Base-by-base conservation (phyloP, 2,329 filamentous ascomycete genomes). In the Arachnopeziza araneosa region DNA sequence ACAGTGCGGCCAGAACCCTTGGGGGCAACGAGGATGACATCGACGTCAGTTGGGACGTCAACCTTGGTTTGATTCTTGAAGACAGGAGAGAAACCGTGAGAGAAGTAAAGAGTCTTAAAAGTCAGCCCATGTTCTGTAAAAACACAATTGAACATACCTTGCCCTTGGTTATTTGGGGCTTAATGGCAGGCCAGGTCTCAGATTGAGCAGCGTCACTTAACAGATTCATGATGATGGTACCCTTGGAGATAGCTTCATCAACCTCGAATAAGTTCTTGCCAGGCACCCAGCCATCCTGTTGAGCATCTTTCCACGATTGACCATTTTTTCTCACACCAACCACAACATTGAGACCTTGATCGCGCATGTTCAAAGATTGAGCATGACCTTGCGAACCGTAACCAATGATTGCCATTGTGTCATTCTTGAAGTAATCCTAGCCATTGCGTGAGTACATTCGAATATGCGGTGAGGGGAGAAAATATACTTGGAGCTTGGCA, bases 21-120 rank as follows among this genome's bases (percentile, higher is more conserved):
- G 81, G 95, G 95, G 69, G 95, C 95, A 74, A 96, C 93, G 76
- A 99, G 93, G 85, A 99, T 99, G 78, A 99, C 95, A 78, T 99
- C 95, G 76, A 99, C 90, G 81, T 98, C 90, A 69, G 78, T 85
- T 79, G 95, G 95, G 66, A 97, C 91, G 66, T 99, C 95, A 76
- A 99, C 95, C 80, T 97, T 96, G 85, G 95, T 99, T 76, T 95
- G 88, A 78, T 96, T 89, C 85, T 97, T 97, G 91, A 99, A 99
- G 80, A 99, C 93, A 76, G 95, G 95, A 66, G 95, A 98, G 90
- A 99, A 99, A 75, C 95, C 95, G 87, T 99, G 95, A 71, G 95
- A 98, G 87, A 99, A 99, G 89, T 99, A 99, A 71, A 99, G 91
- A 64, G 95, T 99, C 93, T n/a, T 95, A 50, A 55, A 24, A 52